Percentiles rank a stretch among this genome's conserved stretches.
phyloP scores from a whole-genome alignment of 305 asterid genomes.

The Fraxinus ornus region DNA sequence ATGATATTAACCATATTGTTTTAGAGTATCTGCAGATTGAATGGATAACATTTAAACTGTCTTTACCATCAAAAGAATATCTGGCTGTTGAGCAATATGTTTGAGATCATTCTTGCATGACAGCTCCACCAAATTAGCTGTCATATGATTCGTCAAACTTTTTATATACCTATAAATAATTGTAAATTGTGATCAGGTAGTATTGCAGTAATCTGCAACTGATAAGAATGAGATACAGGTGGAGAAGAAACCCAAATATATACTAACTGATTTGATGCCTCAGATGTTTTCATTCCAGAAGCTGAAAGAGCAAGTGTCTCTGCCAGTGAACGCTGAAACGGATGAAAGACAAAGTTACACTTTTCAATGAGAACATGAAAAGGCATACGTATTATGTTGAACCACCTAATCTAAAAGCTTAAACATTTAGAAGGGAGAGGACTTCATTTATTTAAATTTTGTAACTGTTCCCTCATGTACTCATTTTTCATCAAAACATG shows the following conservation, averaged over 20 bases:
- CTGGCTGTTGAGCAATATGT: conserved; percentile 79
- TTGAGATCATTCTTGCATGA: conserved; percentile 74
- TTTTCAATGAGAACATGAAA: conserved; percentile 5
- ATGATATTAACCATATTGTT: conserved; percentile 21
- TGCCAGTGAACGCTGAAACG: conserved; percentile 83
- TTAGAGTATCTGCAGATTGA: conserved; percentile 14
- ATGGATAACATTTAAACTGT: conserved; percentile 16
- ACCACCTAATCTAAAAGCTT: not conserved
- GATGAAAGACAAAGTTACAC: conserved; percentile 16
- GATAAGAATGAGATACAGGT: conserved; percentile 1
- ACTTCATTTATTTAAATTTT: not conserved
- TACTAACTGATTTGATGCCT: conserved; percentile 68
- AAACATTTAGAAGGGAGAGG: not conserved
- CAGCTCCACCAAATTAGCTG: conserved; percentile 63
- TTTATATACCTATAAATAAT: conserved; percentile 58
- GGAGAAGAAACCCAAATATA: conserved; percentile 12
- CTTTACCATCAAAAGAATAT: conserved; percentile 69
- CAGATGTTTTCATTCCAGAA: conserved; percentile 59
- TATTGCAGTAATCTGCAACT: conserved; percentile 20
- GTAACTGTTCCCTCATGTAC: not conserved
- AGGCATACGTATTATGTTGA: not conserved
- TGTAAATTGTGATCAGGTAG: conserved; percentile 20
- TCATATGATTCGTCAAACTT: conserved; percentile 68
- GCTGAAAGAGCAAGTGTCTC: conserved; percentile 83
- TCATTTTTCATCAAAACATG: not conserved